Evolutionary conservation across 2,329 filamentous ascomycete species (phyloP), one percentile per base, ranked within the genome.

Genomic region (Fusarium devonianum): DNA sequence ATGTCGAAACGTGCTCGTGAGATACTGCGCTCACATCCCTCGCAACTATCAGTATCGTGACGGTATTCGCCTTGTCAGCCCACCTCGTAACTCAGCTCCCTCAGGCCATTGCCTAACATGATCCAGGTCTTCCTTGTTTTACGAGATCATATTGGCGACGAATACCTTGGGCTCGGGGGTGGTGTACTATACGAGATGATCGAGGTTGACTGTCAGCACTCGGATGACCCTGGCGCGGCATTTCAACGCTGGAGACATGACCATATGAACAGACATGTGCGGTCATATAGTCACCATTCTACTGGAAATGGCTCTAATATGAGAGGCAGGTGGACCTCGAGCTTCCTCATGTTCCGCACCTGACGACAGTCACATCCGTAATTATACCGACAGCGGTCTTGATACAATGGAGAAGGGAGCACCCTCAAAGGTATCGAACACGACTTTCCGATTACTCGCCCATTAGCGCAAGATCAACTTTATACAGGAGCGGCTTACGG

Each of bases 181-280:
- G 76, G 75, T 5, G 75, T 78, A 4, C 66, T 77, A 7, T 76
- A 78, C 49, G 76, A 78, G 56, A 59, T 78, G 46, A 77, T 78
- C 25, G 75, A 78, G 55, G 66, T 78, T 23, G 74, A 77, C 55
- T 75, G 73, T 41, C 67, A 72, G 26, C 64, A 74, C 53, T 75
- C 73, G 2, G 74, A 77, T 33, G 76, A 77, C 40, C 71, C 74
- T 25, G 74, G 74, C 12, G 74, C 74, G 12, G 73, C 74, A 16
- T 78, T 76, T 49, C 75, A 77, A 54, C 69, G 75, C 14, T 78
- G 75, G 75, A 73, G 74, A 52, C 60, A 75, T 45, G 70, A 76
- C 33, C 75, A 78, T 49, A 67, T 76, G 60, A 71, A 68, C 16
- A 70, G 75, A 69, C 71, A 77, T 64, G 75, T 75, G 42, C 56